Conservation (phyloP, 2,329 filamentous ascomycete species). For the Aspergillus novofumigatus region DNA sequence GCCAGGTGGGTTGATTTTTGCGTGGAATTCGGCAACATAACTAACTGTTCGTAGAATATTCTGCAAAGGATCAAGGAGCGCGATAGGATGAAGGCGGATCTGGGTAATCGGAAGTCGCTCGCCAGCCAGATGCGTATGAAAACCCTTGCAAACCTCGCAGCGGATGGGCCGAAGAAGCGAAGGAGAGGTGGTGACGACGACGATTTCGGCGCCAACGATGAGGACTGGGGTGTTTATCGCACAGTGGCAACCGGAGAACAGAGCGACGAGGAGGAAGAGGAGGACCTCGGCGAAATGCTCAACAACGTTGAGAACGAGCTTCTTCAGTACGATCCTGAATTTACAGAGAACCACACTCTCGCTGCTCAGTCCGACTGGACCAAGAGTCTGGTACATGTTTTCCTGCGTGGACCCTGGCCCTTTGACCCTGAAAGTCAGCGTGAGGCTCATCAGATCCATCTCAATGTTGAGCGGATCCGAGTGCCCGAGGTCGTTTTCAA, state of each 20-base stretch:
- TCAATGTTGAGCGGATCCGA: slow-evolving; percentile 94
- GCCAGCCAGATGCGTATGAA: slow-evolving; percentile 98
- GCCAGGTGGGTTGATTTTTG: slow-evolving; percentile 42
- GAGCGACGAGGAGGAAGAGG: slow-evolving; percentile 86
- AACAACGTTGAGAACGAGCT: slow-evolving; percentile 78
- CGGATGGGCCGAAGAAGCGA: slow-evolving; percentile 80
- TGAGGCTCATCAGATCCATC: slow-evolving; percentile 81
- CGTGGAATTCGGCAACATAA: neutral
- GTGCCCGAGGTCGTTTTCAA: slow-evolving; percentile 93
- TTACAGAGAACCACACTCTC: slow-evolving; percentile 86
- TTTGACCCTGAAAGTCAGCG: slow-evolving; percentile 76
- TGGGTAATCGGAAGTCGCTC: slow-evolving; percentile 93
- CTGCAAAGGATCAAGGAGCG: slow-evolving; percentile 86
- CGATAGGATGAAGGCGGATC: slow-evolving; percentile 85
- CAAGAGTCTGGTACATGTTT: slow-evolving; percentile 84
- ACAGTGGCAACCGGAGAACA: slow-evolving; percentile 77
- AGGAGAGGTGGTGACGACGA: slow-evolving; percentile 89
- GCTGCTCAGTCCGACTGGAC: slow-evolving; percentile 95
- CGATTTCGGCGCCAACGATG: slow-evolving; percentile 93
- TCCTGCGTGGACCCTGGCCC: slow-evolving; percentile 79
- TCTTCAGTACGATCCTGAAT: slow-evolving; percentile 78
- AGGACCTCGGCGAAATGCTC: slow-evolving; percentile 72
- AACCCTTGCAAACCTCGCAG: slow-evolving; percentile 90
- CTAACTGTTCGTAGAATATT: slow-evolving; percentile 52
- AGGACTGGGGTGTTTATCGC: slow-evolving; percentile 96